A percentile compares a stretch with the other conserved stretches of the same genome.
phyloP scores from a whole-genome alignment of 352 stramenopile species.

The Phytophthora europaea region DNA sequence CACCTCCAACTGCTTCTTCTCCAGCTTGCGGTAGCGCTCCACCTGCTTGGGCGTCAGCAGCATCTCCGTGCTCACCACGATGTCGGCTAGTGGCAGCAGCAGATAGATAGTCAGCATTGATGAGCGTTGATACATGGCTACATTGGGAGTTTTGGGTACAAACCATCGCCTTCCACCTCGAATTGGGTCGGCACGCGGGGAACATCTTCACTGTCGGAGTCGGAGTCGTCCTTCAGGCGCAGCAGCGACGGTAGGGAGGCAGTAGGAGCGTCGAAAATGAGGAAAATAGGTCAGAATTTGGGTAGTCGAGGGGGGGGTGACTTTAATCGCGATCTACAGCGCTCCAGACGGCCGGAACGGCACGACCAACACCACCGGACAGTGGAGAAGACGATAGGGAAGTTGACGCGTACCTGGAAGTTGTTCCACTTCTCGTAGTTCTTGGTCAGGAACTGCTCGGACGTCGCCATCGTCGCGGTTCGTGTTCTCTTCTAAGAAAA shows the following conservation, averaged over 20 bases:
- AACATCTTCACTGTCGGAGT: slow-evolving; percentile 67
- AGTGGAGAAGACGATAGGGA: not conserved
- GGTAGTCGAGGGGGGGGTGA: not conserved
- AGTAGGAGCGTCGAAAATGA: not conserved
- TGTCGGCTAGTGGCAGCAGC: slow-evolving; percentile 57
- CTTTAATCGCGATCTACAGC: slow-evolving; percentile 12
- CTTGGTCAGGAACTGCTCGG: slow-evolving; percentile 85
- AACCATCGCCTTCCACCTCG: slow-evolving; percentile 83
- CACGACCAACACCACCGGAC: not conserved
- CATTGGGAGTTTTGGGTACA: slow-evolving; percentile 8
- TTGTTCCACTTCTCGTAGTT: slow-evolving; percentile 93
- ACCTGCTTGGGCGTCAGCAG: slow-evolving; percentile 67
- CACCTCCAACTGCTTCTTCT: slow-evolving; percentile 85
- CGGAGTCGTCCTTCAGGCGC: slow-evolving; percentile 58
- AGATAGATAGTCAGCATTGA: slow-evolving; percentile 1
- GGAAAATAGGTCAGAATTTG: slow-evolving; percentile 5
- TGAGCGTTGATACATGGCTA: slow-evolving; percentile 3
- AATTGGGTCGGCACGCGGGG: slow-evolving; percentile 83
- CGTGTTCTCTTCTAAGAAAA: slow-evolving; percentile 7
- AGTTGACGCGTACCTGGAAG: slow-evolving; percentile 62
- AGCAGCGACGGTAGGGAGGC: not conserved
- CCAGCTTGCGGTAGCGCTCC: slow-evolving; percentile 76
- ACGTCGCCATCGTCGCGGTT: slow-evolving; percentile 38
- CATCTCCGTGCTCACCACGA: slow-evolving; percentile 82
- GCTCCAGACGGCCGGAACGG: not conserved